Conservation (phyloP, 768 basidiomycete genomes). For the Suillus cothurnatus region DNA sequence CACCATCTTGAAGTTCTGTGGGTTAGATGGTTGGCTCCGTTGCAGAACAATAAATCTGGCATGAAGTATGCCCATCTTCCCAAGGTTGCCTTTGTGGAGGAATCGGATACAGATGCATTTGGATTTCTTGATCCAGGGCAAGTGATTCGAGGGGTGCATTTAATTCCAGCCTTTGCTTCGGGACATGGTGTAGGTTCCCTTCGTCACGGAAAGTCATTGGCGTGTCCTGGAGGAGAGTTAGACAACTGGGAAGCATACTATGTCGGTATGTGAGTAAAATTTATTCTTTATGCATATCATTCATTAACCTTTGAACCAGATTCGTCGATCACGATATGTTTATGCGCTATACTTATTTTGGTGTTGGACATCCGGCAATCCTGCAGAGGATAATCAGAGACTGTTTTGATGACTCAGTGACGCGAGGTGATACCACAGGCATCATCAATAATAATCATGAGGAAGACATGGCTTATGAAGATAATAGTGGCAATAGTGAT, state of each 20-base stretch:
- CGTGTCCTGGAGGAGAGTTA: background rate
- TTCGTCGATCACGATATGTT: no score
- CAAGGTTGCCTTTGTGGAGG: slow-evolving; percentile 4
- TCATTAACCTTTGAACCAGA: no score
- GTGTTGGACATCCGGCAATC: no score
- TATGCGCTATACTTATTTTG: no score
- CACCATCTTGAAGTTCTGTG: slow-evolving; percentile 11
- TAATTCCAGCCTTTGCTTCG: slow-evolving; percentile 11
- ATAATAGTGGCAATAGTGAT: no score
- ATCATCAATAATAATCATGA: no score
- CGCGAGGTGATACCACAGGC: no score
- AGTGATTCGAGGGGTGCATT: slow-evolving; percentile 8
- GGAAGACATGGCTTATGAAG: no score
- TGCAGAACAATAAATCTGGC: background rate
- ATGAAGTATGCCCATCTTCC: background rate
- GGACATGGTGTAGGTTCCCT: background rate
- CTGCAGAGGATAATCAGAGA: no score
- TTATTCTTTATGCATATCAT: no score
- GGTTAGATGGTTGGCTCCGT: slow-evolving; percentile 9
- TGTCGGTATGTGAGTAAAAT: background rate
- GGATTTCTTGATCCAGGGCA: slow-evolving; percentile 12
- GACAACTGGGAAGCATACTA: background rate
- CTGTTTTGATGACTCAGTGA: no score
- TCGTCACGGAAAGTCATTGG: background rate
- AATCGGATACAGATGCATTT: background rate